These are phyloP conservation scores for Saccharomyces pastorianus DNA, from an alignment of 1,139 yeast genomes.

Conservation along the genomic window DNA sequence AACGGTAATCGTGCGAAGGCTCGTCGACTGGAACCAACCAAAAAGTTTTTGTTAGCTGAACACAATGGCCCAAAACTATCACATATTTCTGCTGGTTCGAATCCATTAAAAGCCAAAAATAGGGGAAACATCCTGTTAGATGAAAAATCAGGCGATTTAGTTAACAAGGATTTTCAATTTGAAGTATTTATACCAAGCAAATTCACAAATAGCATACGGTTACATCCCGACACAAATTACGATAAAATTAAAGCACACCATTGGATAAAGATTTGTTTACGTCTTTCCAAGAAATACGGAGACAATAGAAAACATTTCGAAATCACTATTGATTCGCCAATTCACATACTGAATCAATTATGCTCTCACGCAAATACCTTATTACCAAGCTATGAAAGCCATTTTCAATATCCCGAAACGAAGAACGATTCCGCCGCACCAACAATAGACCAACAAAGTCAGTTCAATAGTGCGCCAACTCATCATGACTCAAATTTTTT, in stretches of 20 bases:
- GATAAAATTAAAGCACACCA: constrained; percentile 78
- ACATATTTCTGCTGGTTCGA: constrained; percentile 25
- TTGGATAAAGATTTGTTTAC: constrained; percentile 82
- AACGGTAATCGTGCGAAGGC: constrained; percentile 55
- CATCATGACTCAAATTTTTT: constrained; percentile 32
- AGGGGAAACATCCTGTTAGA: constrained; percentile 34
- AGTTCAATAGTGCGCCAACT: neutral
- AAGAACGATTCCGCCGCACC: constrained; percentile 5
- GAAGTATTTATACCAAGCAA: constrained; percentile 62
- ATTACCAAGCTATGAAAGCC: constrained; percentile 33
- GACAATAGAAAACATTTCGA: constrained; percentile 78
- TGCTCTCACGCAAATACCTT: constrained; percentile 72
- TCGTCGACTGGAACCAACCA: constrained; percentile 79
- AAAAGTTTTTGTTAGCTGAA: constrained; percentile 68
- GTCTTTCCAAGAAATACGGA: constrained; percentile 56
- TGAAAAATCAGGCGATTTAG: constrained; percentile 32
- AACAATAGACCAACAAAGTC: neutral
- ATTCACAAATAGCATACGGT: constrained; percentile 36
- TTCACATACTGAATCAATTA: constrained; percentile 51
- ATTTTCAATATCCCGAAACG: constrained; percentile 14
- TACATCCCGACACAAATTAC: constrained; percentile 48
- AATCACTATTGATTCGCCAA: constrained; percentile 84
- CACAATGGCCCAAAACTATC: constrained; percentile 49
- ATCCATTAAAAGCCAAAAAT: constrained; percentile 26
- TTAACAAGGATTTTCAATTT: constrained; percentile 65